Evolutionary conservation across 2,329 filamentous ascomycete species (phyloP).

Genomic region (Botrytis byssoidea): DNA sequence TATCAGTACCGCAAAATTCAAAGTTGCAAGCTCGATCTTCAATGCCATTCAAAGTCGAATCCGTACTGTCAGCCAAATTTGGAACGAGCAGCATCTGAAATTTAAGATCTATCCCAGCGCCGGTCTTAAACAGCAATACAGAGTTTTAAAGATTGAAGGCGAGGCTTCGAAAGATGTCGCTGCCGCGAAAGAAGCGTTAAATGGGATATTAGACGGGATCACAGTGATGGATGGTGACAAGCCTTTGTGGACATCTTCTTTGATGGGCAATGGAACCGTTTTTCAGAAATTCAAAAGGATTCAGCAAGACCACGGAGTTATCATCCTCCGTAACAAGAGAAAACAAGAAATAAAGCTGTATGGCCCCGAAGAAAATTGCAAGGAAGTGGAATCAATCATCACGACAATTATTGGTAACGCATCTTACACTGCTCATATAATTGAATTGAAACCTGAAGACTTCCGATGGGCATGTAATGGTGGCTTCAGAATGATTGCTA

Average conservation of each 20-base stretch:
- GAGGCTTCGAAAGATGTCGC: slow-evolving; percentile 37
- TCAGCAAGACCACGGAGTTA: neutral
- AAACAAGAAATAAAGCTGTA: slow-evolving; percentile 9
- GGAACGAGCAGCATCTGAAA: slow-evolving; percentile 38
- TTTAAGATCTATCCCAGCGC: slow-evolving; percentile 36
- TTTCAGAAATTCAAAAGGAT: neutral
- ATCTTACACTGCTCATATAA: slow-evolving; percentile 28
- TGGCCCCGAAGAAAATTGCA: neutral
- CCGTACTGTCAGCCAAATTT: slow-evolving; percentile 32
- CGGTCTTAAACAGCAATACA: slow-evolving; percentile 32
- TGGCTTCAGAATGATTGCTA: slow-evolving; percentile 5
- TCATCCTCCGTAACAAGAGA: slow-evolving; percentile 2
- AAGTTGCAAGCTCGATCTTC: slow-evolving; percentile 41
- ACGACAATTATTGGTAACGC: slow-evolving; percentile 32
- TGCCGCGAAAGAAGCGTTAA: slow-evolving; percentile 39
- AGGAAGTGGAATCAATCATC: slow-evolving; percentile 26
- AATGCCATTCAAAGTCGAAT: slow-evolving; percentile 38
- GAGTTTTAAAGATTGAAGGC: slow-evolving; percentile 43
- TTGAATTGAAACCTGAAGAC: slow-evolving; percentile 34
- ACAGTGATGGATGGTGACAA: slow-evolving; percentile 34
- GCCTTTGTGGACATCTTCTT: slow-evolving; percentile 39
- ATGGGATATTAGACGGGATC: slow-evolving; percentile 40
- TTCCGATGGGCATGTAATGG: neutral
- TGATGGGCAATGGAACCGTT: slow-evolving; percentile 23
- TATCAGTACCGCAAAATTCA: slow-evolving; percentile 43